These are phyloP conservation scores for Phytopythium vexans DNA, from an alignment of 352 stramenopile species.

Conservation along the genomic window DNA sequence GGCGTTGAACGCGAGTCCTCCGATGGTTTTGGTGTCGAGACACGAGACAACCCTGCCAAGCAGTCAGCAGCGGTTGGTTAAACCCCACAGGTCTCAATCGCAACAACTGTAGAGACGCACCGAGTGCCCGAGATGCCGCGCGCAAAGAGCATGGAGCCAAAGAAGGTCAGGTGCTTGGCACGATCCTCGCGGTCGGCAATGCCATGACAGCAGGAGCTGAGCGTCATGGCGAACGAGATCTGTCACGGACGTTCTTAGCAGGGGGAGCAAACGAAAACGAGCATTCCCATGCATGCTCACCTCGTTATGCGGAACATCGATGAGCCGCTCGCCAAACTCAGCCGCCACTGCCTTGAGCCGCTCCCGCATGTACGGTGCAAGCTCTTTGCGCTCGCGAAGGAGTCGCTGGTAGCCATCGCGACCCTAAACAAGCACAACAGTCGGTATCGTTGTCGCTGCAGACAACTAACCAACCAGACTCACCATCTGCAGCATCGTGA, in stretches of 20 bases:
- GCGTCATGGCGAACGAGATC: constrained; percentile 90
- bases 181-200: constrained; percentile 22
- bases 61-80: constrained; percentile 3
- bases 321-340: constrained; percentile 88
- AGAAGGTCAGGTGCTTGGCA: constrained; percentile 68
- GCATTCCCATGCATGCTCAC: constrained; percentile 15
- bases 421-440: constrained; percentile 21
- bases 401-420: constrained; percentile 86
- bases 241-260: constrained; percentile 3
- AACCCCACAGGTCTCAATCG: neutral
- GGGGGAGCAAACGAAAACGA: neutral
- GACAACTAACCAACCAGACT: constrained; percentile 11
- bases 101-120: constrained; percentile 11
- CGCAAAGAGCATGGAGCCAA: constrained; percentile 99
- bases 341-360: constrained; percentile 70
- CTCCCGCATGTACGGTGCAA: constrained; percentile 72
- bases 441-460: neutral
- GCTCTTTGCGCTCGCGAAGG: constrained; percentile 80
- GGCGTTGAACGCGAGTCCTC: constrained; percentile 82
- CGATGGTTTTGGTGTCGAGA: constrained; percentile 87
- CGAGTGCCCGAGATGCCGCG: constrained; percentile 94
- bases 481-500: constrained; percentile 98
- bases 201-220: constrained; percentile 60
- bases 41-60: constrained; percentile 83
- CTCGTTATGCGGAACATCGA: constrained; percentile 91